Evolutionary conservation across 1,139 yeast genomes (phyloP).

Genomic region (Yamadazyma blattariae): DNA sequence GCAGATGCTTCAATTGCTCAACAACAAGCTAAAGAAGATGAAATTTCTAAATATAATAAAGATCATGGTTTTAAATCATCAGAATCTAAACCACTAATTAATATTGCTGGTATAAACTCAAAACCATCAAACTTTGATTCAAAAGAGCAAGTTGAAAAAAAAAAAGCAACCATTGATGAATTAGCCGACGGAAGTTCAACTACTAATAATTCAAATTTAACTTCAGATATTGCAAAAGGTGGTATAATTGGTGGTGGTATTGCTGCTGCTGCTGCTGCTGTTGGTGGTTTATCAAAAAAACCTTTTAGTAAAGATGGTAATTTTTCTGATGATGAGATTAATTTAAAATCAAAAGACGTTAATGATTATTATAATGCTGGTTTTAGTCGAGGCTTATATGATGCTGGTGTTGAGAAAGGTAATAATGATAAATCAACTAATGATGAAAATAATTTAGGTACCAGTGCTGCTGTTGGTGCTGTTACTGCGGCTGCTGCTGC

Average conservation of each 20-base stretch:
- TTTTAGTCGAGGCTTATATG: slow-evolving; percentile 8
- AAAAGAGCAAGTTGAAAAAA: neutral
- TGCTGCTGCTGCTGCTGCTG: slow-evolving; percentile 7
- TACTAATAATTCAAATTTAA: neutral
- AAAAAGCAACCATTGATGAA: neutral
- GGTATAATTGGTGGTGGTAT: slow-evolving; percentile 8
- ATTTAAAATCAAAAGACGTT: slow-evolving; percentile 2
- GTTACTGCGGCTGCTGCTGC: neutral
- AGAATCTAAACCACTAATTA: slow-evolving; percentile 25
- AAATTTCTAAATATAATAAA: slow-evolving; percentile 26
- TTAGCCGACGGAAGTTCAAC: neutral
- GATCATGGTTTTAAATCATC: slow-evolving; percentile 22
- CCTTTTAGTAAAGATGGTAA: slow-evolving; percentile 11
- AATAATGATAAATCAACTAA: neutral
- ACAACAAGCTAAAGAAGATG: slow-evolving; percentile 18
- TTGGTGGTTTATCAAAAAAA: slow-evolving; percentile 9
- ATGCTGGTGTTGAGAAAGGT: slow-evolving; percentile 2
- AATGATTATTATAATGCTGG: slow-evolving; percentile 14
- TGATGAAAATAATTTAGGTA: too few relatives aligned
- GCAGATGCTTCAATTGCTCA: slow-evolving; percentile 6
- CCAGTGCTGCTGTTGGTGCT: neutral
- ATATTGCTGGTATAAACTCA: slow-evolving; percentile 21
- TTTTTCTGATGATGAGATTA: slow-evolving; percentile 6
- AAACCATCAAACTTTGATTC: neutral
- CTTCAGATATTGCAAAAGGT: slow-evolving; percentile 4